Conservation (phyloP, 1,139 yeast species). For the Kodamaea ohmeri region DNA sequence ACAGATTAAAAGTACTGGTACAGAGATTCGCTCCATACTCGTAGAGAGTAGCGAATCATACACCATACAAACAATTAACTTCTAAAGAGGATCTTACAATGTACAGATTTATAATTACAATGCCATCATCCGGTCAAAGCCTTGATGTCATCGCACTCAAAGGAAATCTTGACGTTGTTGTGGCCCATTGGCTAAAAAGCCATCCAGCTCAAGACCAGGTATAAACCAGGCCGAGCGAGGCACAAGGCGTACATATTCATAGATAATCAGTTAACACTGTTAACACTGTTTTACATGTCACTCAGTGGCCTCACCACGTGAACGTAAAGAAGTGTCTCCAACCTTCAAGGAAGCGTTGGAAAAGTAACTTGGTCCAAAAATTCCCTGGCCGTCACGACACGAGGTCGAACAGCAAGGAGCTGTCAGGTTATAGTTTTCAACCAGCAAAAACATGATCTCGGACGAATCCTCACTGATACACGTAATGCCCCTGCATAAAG, state of each 20-base stretch:
- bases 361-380: constrained; percentile 56
- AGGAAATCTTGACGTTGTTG: constrained; percentile 48
- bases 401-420: constrained; percentile 67
- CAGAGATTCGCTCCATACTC: neutral
- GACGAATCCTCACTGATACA: constrained; percentile 99
- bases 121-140: constrained; percentile 54
- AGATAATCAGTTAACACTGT: neutral
- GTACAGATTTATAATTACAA: constrained; percentile 73
- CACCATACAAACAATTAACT: too few relatives aligned
- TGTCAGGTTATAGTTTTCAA: constrained; percentile 99
- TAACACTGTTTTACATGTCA: constrained; percentile 5
- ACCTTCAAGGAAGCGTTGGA: constrained; percentile 37
- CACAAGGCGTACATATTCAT: constrained; percentile 46
- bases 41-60: too few relatives aligned
- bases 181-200: constrained; percentile 53
- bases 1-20: neutral
- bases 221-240: constrained; percentile 61
- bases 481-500: constrained; percentile 99
- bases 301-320: constrained; percentile 9
- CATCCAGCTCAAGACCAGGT: constrained; percentile 56
- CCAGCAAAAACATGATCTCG: constrained; percentile 99
- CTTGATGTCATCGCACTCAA: constrained; percentile 78
- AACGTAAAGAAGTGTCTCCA: constrained; percentile 2
- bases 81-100: constrained; percentile 27
- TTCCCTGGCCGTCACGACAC: constrained; percentile 57